These are phyloP conservation scores for Silene vulgaris DNA, from an alignment of 179 eudicot species.

Conservation along the genomic window DNA sequence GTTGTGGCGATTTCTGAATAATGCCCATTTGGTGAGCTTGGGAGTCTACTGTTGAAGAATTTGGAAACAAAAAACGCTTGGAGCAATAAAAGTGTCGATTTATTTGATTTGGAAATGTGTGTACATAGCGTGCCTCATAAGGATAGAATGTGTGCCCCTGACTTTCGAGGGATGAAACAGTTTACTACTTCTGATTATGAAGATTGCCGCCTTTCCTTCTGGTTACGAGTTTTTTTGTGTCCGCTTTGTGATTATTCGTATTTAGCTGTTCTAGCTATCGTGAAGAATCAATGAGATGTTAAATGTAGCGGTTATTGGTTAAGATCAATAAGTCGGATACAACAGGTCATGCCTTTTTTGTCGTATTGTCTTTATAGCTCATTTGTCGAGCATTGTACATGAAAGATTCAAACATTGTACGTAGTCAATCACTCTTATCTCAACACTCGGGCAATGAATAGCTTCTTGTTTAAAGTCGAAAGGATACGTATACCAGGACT, in stretches of 20 bases:
- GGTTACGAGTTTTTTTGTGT: too few species aligned
- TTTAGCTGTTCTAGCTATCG: neutral
- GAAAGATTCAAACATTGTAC: too few species aligned
- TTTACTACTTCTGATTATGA: neutral
- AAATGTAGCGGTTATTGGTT: neutral
- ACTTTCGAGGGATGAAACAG: constrained; percentile 14
- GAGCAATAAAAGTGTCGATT: constrained; percentile 14
- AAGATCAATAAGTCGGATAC: neutral
- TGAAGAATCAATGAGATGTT: neutral
- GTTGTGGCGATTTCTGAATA: constrained; percentile 9
- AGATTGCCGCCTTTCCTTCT: neutral
- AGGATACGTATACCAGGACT: too few species aligned
- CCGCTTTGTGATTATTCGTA: too few species aligned
- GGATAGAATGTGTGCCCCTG: constrained; percentile 19
- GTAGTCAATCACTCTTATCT: too few species aligned
- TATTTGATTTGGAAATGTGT: constrained; percentile 19
- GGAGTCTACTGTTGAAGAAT: constrained; percentile 12
- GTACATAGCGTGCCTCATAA: constrained; percentile 23
- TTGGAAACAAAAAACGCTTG: constrained; percentile 16
- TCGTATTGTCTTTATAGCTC: neutral
- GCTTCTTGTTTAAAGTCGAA: too few species aligned
- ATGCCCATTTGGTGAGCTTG: constrained; percentile 12
- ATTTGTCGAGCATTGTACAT: neutral
- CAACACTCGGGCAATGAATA: too few species aligned
- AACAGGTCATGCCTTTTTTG: too few species aligned